These are phyloP conservation scores for Panicum hallii DNA, from an alignment of 202 grass and related monocot species.

Conservation along the genomic window DNA sequence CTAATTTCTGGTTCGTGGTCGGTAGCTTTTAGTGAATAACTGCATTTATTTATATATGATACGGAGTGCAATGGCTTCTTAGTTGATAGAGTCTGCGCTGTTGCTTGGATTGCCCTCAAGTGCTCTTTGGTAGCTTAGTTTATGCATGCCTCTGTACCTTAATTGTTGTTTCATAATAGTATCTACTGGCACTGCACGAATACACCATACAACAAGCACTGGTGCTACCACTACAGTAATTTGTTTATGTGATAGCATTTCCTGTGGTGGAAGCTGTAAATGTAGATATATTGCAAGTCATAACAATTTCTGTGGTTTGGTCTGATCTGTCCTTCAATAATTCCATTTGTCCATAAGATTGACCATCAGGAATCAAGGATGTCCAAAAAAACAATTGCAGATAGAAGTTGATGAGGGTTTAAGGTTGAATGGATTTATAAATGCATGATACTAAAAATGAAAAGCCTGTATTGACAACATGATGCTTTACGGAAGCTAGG, in stretches of 20 bases:
- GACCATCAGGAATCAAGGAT: conserved; percentile 6
- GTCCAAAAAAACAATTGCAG: neutral
- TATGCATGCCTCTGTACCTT: neutral
- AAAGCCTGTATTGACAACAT: neutral
- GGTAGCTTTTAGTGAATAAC: neutral
- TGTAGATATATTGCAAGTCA: neutral
- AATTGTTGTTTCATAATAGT: conserved; percentile 2
- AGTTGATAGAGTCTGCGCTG: neutral
- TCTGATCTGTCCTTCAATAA: conserved; percentile 17
- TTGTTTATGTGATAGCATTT: conserved; percentile 25
- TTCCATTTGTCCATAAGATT: neutral
- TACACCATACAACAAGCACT: conserved; percentile 4
- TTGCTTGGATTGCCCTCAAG: neutral
- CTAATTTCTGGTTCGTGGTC: neutral
- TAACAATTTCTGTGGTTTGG: neutral
- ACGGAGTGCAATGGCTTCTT: conserved; percentile 12
- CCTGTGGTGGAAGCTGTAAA: neutral
- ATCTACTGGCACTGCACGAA: neutral
- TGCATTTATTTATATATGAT: conserved; percentile 26
- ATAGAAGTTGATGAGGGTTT: neutral
- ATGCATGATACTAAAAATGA: conserved; percentile 5
- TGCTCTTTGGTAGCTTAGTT: conserved; percentile 17
- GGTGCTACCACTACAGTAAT: neutral
- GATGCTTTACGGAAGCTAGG: neutral
- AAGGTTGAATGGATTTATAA: conserved; percentile 6